Percentiles rank a stretch among this genome's conserved stretches.
Conservation (phyloP, 2,329 filamentous ascomycete species). For the Penicillium corylophilum region DNA sequence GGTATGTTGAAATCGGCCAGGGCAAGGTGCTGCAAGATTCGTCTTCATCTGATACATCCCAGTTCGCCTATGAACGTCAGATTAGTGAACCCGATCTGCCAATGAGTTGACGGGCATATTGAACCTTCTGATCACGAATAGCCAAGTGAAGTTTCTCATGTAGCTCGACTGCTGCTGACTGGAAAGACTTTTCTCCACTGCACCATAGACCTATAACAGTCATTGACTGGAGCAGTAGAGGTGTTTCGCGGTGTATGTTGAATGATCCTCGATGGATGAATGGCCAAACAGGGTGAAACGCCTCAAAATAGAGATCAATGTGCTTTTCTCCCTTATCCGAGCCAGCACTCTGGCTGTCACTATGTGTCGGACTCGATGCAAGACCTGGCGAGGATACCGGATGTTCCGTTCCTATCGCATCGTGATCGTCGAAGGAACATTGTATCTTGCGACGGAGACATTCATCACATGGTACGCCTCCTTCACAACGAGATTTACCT, state of each 20-base stretch:
- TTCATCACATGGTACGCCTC: constrained; percentile 17
- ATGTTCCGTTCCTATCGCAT: neutral
- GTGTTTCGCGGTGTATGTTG: constrained; percentile 16
- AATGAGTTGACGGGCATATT: neutral
- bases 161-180: constrained; percentile 24
- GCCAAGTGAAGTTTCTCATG: constrained; percentile 23
- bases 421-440: constrained; percentile 13
- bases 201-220: constrained; percentile 29
- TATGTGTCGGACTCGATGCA: neutral
- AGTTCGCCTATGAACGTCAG: constrained; percentile 16
- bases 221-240: constrained; percentile 31
- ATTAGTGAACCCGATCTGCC: neutral
- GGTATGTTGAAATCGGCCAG: constrained; percentile 35
- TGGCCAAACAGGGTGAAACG: constrained; percentile 30
- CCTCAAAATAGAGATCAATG: constrained; percentile 26
- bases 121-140: constrained; percentile 28
- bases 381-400: neutral
- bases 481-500: constrained; percentile 20
- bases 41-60: constrained; percentile 20
- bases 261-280: constrained; percentile 30
- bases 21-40: constrained; percentile 5
- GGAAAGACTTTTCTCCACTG: constrained; percentile 15
- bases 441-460: constrained; percentile 17
- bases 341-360: no score
- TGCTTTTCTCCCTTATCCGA: constrained; percentile 12